Evolutionary conservation across 2,329 filamentous ascomycete species (phyloP).

Genomic region (Diplodia intermedia): DNA sequence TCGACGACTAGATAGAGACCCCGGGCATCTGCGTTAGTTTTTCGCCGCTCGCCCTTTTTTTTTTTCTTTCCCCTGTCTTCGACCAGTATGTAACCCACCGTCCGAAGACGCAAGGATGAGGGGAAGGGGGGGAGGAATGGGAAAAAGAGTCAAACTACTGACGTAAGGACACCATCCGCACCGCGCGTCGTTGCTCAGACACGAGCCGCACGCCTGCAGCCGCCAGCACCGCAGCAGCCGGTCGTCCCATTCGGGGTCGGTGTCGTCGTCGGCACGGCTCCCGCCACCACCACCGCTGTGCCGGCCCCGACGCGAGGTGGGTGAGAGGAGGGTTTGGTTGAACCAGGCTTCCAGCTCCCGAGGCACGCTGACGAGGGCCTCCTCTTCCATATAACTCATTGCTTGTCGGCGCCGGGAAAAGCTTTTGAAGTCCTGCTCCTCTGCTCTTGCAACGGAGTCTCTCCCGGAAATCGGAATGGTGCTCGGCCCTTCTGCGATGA

Average conservation of each 20-base stretch:
- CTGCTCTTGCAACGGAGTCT: neutral
- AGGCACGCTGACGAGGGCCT: neutral
- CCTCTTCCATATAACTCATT: neutral
- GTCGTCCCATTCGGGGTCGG: conserved; percentile 29
- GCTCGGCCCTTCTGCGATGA: neutral
- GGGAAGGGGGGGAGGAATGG: too few relatives aligned
- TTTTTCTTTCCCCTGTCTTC: neutral
- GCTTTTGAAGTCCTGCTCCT: neutral
- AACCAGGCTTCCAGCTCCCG: neutral
- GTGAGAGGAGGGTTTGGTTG: neutral
- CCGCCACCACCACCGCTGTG: neutral
- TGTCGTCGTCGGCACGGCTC: neutral
- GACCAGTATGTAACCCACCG: too few relatives aligned
- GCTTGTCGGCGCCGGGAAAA: neutral
- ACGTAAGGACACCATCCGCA: conserved; percentile 57
- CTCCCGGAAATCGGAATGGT: neutral
- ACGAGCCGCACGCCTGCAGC: conserved; percentile 43
- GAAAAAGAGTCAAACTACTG: conserved; percentile 35
- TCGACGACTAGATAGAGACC: conserved; percentile 43
- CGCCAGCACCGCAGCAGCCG: conserved; percentile 41
- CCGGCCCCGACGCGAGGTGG: neutral
- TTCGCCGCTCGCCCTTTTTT: too few relatives aligned
- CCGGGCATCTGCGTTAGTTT: neutral
- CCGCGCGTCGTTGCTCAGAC: conserved; percentile 37
- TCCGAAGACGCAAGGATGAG: neutral